A percentile compares a stretch with the other conserved stretches of the same genome.
Conservation (phyloP, 192 early-diverging fungal species). For the Linnemannia schmuckeri region DNA sequence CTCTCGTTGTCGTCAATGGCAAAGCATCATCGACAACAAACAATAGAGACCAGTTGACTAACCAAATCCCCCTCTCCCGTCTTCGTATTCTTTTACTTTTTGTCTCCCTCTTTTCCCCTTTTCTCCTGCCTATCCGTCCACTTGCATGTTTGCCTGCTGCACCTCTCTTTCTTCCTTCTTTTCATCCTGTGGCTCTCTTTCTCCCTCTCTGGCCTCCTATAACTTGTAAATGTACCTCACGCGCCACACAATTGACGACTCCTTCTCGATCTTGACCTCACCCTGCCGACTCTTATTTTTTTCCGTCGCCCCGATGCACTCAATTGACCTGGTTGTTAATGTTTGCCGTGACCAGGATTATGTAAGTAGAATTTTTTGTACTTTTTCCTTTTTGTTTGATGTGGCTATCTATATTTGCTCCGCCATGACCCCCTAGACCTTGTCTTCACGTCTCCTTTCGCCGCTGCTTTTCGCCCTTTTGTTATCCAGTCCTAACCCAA, state of each 20-base stretch:
- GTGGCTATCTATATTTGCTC: not conserved
- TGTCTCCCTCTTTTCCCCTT: not conserved
- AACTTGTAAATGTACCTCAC: not conserved
- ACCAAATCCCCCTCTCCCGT: not conserved
- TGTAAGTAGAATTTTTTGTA: slow-evolving; percentile 29
- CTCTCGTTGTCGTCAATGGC: not conserved
- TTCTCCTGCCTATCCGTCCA: not conserved
- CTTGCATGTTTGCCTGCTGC: not conserved
- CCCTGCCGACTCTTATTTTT: not conserved
- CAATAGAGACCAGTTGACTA: not conserved
- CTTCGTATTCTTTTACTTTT: not conserved
- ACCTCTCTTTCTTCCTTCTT: not conserved
- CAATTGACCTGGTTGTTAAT: not conserved
- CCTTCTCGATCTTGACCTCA: not conserved
- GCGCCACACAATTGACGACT: not conserved
- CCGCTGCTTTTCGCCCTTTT: not conserved
- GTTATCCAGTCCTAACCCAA: not conserved
- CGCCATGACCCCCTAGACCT: not conserved
- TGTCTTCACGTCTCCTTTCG: not conserved
- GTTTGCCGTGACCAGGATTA: slow-evolving; percentile 30
- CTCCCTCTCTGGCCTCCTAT: not conserved
- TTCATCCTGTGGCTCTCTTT: not conserved
- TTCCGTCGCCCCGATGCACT: not conserved
- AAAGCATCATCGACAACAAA: not conserved
- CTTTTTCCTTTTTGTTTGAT: not conserved